Conservation (phyloP, 163 green algal species). For the Scenedesmus sp. region DNA sequence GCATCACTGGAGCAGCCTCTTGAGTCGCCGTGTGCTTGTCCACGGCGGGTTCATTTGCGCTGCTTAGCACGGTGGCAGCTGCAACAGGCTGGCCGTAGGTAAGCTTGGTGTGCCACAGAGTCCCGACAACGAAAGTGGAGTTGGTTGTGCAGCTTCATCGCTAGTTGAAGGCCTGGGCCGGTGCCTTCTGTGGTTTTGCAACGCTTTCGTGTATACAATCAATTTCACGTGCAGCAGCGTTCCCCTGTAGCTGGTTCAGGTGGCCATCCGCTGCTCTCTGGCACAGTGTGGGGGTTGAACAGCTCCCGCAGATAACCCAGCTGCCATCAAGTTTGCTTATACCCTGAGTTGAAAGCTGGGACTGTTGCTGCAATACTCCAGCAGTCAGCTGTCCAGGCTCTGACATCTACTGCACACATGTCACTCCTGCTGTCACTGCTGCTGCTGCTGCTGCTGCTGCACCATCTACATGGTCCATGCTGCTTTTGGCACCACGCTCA, state of each 20-base stretch:
- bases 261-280: not conserved
- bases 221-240: not conserved
- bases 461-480: not conserved
- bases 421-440: no score
- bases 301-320: not conserved
- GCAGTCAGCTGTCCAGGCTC: not conserved
- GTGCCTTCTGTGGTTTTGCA: not conserved
- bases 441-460: not conserved
- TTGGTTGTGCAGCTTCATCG: conserved; percentile 4
- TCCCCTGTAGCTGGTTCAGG: not conserved
- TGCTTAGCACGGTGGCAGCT: conserved; percentile 68
- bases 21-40: conserved; percentile 55
- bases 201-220: not conserved
- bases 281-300: not conserved
- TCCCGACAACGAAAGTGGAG: not conserved
- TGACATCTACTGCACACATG: not conserved
- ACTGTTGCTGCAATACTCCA: not conserved
- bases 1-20: conserved; percentile 23
- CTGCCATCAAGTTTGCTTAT: not conserved
- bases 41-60: conserved; percentile 53
- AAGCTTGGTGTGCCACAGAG: not conserved
- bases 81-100: conserved; percentile 59
- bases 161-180: not conserved
- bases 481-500: not conserved
- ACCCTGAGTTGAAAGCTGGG: not conserved